A percentile compares a stretch with the other conserved stretches of the same genome.
These are phyloP conservation scores for Fusarium sterilihyphosum DNA, from an alignment of 2,329 filamentous ascomycete species.

Conservation along the genomic window DNA sequence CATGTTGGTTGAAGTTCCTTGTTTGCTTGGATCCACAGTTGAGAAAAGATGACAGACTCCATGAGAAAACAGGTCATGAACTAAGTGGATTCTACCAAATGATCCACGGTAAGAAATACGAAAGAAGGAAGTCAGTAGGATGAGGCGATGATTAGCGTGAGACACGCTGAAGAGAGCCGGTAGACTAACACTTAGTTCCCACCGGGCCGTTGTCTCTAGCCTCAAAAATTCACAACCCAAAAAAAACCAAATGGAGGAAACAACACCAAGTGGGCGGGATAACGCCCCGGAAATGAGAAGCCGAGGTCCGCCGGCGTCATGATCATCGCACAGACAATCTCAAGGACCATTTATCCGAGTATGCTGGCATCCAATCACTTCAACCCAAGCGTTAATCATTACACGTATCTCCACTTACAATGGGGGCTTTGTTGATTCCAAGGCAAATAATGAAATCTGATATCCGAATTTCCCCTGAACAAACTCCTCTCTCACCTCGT, in stretches of 20 bases:
- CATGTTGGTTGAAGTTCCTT: background rate
- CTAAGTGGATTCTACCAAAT: background rate
- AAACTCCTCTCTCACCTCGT: background rate
- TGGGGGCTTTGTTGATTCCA: background rate
- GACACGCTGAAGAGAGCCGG: background rate
- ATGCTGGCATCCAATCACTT: slow-evolving; percentile 13
- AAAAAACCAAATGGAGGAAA: background rate
- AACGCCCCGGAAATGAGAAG: background rate
- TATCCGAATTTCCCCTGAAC: slow-evolving; percentile 4
- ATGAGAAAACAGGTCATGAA: background rate
- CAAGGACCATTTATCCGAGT: background rate
- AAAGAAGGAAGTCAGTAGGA: background rate
- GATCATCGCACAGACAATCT: background rate
- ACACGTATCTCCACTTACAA: background rate
- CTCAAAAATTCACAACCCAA: background rate
- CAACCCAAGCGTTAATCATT: background rate
- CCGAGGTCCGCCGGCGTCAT: background rate
- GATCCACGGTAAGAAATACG: background rate
- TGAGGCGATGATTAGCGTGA: background rate
- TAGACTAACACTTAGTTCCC: background rate
- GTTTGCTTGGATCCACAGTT: background rate
- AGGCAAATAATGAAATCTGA: background rate
- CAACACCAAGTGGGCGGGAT: background rate
- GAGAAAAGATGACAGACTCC: background rate
- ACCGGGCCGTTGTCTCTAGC: background rate